Conservation (phyloP, 306 rosid genomes). For the Dryas octopetala region DNA sequence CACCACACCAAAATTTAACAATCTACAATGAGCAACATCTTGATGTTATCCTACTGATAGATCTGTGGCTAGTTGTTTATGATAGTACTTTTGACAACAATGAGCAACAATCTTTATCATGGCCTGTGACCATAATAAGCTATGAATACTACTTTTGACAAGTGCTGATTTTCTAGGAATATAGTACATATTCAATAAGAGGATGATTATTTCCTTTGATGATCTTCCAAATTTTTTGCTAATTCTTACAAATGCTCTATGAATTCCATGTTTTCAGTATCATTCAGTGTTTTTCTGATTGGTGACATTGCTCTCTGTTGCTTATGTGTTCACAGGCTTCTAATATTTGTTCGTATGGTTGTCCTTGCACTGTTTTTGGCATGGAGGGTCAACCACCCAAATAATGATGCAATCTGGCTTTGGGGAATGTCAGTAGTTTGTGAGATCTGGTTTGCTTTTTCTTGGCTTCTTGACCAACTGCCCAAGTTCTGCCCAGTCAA, state of each 20-base stretch:
- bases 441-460: slow-evolving; percentile 96
- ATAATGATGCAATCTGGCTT: slow-evolving; percentile 81
- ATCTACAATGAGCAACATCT: not conserved
- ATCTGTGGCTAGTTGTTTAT: not conserved
- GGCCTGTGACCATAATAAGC: not conserved
- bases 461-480: slow-evolving; percentile 95
- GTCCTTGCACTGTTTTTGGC: slow-evolving; percentile 67
- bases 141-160: not conserved
- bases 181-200: not conserved
- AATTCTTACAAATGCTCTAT: not conserved
- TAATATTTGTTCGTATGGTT: slow-evolving; percentile 62
- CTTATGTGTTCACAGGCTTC: slow-evolving; percentile 59
- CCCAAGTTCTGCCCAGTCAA: slow-evolving; percentile 88
- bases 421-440: slow-evolving; percentile 98
- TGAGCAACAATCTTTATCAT: not conserved
- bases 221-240: not conserved
- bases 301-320: slow-evolving; percentile 18
- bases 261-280: slow-evolving; percentile 5
- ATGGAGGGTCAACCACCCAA: slow-evolving; percentile 77
- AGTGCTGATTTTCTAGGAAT: not conserved
- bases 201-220: not conserved
- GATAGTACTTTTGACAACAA: too few relatives aligned
- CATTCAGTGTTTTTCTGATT: not conserved
- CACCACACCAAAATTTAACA: not conserved
- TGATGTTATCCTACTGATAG: not conserved